Evolutionary conservation across 345 rosid species (phyloP), one percentile per base, ranked within the genome.

Genomic region (Melastoma malabathricum): DNA sequence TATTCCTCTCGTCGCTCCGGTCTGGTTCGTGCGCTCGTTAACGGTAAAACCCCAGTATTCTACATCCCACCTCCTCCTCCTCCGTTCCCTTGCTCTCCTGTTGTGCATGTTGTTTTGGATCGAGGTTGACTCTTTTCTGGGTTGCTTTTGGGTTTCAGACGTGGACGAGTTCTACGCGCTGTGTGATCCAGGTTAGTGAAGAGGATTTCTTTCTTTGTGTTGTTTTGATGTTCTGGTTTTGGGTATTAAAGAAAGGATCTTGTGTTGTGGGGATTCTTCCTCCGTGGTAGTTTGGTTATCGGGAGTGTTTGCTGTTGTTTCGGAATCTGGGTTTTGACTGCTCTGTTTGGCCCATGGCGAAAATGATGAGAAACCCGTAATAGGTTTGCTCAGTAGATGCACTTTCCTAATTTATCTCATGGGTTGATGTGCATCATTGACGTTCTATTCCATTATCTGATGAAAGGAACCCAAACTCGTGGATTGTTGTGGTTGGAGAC

Each of bases 121-220:
- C 9, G 58, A 25, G 47, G 16, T 44, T 6, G 39, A 44, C 19
- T 27, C 15, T 8, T 16, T 43, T 6, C 39, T 48, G n/a, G 27
- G 52, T 44, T 15, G 3, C 27, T 19, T 54, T 46, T 18, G 34
- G 52, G 20, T 43, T 0, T 23, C 85, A 93, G 99, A 93, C 76
- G 99, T 88, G 46, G 93, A 93, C 57, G 86, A 83, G 44, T 81
- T 93, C 56, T 93, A 78, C 67, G 58, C 74, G 62, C 94, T 77
- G 56, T 93, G 99, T 64, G 97, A 88, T 88, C 99, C 99, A 73
- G 97, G 99, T 93, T 44, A 66, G 71, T 43, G 59, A 66, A 19
- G 44, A 18, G 23, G 50, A 31, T 18, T 39, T 19, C 23, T 41
- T 51, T 51, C 41, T 23, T 52, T 34, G 39, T 52, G 49, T 48